phyloP scores from a whole-genome alignment of 495 filamentous ascomycete genomes.

The Penicillium salamii region DNA sequence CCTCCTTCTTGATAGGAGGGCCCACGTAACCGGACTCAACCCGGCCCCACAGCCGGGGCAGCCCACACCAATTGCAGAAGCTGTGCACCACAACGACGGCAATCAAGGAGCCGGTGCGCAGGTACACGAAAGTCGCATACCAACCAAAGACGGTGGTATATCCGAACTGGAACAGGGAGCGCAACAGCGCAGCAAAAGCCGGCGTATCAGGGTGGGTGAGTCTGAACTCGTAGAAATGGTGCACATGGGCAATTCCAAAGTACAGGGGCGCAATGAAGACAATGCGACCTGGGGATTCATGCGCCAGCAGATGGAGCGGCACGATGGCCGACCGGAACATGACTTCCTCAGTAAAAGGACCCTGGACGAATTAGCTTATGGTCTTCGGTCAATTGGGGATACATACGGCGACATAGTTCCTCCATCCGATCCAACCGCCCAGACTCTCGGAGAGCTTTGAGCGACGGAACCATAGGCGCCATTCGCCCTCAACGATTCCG shows the following conservation, averaged over 20 bases:
- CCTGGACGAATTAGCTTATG: constrained; percentile 44
- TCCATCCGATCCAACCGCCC: constrained; percentile 61
- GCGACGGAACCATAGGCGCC: constrained; percentile 59
- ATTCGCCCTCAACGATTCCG: constrained; percentile 66
- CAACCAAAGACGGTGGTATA: constrained; percentile 94
- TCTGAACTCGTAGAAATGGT: constrained; percentile 95
- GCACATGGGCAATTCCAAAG: constrained; percentile 92
- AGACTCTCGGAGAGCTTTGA: constrained; percentile 45
- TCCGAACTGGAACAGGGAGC: constrained; percentile 79
- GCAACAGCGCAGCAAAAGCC: constrained; percentile 54
- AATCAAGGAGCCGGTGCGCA: constrained; percentile 77
- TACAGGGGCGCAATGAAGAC: constrained; percentile 82
- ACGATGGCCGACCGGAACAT: constrained; percentile 86
- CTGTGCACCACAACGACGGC: constrained; percentile 73
- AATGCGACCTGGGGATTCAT: constrained; percentile 52
- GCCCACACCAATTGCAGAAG: constrained; percentile 90
- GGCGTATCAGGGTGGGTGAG: constrained; percentile 73
- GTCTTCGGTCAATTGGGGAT: background rate
- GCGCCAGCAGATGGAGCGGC: constrained; percentile 77
- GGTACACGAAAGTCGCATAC: constrained; percentile 85
- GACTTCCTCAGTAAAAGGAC: constrained; percentile 86
- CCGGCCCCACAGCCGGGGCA: constrained; percentile 83
- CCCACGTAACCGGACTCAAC: constrained; percentile 49
- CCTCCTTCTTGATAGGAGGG: constrained; percentile 38
- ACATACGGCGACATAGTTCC: constrained; percentile 61